These are phyloP conservation scores for Pyrenophora teres DNA, from an alignment of 2,329 filamentous ascomycete species.

Conservation along the genomic window DNA sequence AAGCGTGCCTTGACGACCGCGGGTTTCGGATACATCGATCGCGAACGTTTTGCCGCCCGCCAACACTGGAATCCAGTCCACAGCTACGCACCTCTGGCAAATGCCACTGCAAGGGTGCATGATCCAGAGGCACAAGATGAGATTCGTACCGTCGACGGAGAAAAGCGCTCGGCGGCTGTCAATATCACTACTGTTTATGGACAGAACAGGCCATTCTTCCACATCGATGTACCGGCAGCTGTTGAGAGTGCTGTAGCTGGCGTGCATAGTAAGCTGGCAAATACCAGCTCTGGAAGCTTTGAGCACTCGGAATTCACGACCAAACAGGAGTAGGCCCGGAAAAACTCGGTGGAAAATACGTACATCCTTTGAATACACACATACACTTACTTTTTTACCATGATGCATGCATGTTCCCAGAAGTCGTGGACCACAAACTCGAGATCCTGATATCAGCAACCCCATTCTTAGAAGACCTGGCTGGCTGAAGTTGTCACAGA, in stretches of 20 bases:
- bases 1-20: conserved; percentile 86
- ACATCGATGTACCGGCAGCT: conserved; percentile 87
- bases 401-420: too few relatives aligned
- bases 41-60: conserved; percentile 54
- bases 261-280: conserved; percentile 55
- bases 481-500: too few relatives aligned
- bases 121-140: conserved; percentile 45
- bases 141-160: conserved; percentile 17
- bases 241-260: conserved; percentile 86
- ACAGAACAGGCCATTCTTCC: conserved; percentile 89
- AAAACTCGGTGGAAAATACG: neutral
- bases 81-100: conserved; percentile 84
- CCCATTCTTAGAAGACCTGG: too few relatives aligned
- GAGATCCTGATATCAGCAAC: too few relatives aligned
- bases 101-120: conserved; percentile 66
- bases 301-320: conserved; percentile 14
- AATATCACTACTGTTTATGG: conserved; percentile 74
- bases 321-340: conserved; percentile 17
- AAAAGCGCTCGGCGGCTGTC: conserved; percentile 28
- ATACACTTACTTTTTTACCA: neutral
- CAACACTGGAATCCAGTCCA: conserved; percentile 90
- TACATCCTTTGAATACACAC: neutral
- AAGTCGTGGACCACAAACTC: too few relatives aligned
- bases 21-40: conserved; percentile 77
- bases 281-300: conserved; percentile 24